Percentiles rank a stretch among this genome's conserved stretches.
Evolutionary conservation across 495 filamentous ascomycete species (phyloP).

Genomic region (Hypoxylon intermedium): DNA sequence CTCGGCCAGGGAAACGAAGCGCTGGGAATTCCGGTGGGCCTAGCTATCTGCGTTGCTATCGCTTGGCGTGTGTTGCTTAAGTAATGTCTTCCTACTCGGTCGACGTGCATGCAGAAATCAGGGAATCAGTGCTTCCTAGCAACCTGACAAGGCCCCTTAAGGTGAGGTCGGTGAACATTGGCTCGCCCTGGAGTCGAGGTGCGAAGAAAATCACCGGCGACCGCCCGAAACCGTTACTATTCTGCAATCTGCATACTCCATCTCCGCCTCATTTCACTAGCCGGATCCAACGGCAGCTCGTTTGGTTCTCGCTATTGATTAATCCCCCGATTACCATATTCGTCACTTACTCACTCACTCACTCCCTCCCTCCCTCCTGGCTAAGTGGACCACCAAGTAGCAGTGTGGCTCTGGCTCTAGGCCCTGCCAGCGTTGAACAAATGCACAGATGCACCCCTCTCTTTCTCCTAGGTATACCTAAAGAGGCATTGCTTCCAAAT

Average conservation of each 20-base stretch:
- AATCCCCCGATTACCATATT: constrained; percentile 24
- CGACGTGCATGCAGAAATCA: constrained; percentile 36
- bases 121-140: constrained; percentile 19
- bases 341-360: too few species aligned
- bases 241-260: constrained; percentile 16
- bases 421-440: constrained; percentile 16
- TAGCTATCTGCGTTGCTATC: constrained; percentile 36
- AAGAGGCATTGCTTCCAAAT: constrained; percentile 31
- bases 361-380: constrained; percentile 22
- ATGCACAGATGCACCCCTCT: constrained; percentile 37
- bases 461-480: constrained; percentile 29
- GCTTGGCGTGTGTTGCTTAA: constrained; percentile 35
- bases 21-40: constrained; percentile 30
- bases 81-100: constrained; percentile 39
- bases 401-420: constrained; percentile 33
- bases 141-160: constrained; percentile 27
- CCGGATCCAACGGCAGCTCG: constrained; percentile 17
- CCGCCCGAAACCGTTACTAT: constrained; percentile 23
- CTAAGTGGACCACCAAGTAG: constrained; percentile 34
- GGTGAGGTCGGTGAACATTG: constrained; percentile 37
- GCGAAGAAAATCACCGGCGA: constrained; percentile 16
- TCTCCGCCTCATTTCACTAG: constrained; percentile 18
- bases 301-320: constrained; percentile 32
- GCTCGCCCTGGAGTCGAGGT: constrained; percentile 16
- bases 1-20: constrained; percentile 25